phyloP scores from a whole-genome alignment of 2,329 filamentous ascomycete species.

The Fusarium clavum region DNA sequence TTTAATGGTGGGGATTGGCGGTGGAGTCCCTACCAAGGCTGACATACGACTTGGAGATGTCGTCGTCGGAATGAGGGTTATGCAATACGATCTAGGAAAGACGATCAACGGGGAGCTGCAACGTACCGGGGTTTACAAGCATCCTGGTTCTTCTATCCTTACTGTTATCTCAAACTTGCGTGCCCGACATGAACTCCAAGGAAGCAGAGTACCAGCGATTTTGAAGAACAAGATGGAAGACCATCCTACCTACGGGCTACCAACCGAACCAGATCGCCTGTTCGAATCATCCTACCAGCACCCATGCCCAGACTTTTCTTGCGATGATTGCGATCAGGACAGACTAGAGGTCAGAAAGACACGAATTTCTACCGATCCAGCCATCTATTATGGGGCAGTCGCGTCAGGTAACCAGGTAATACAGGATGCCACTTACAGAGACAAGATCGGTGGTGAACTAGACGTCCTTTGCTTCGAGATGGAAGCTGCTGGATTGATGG shows the following conservation, averaged over 20 bases:
- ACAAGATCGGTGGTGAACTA: conserved; percentile 41
- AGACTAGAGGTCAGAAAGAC: accelerated
- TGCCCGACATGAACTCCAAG: background rate
- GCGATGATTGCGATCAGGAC: conserved; percentile 4
- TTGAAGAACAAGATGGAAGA: background rate
- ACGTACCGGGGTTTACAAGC: background rate
- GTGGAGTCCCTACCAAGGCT: conserved; percentile 20
- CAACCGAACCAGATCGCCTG: background rate
- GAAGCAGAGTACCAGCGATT: accelerated
- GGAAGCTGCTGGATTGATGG: conserved; percentile 48
- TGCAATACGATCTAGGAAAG: conserved; percentile 47
- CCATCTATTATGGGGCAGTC: conserved; percentile 27
- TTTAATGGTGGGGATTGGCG: conserved; percentile 46
- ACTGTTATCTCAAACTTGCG: background rate
- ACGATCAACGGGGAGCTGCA: accelerated
- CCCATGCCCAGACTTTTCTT: background rate
- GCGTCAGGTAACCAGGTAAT: conserved; percentile 53
- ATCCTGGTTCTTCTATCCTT: background rate
- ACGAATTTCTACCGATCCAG: background rate
- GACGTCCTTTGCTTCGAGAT: conserved; percentile 47
- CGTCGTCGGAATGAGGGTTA: conserved; percentile 42
- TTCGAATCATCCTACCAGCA: background rate
- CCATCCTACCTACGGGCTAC: accelerated
- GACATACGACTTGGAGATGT: conserved; percentile 48
- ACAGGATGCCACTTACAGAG: conserved; percentile 49